A percentile compares a stretch with the other conserved stretches of the same genome.
phyloP scores from a whole-genome alignment of 2,329 filamentous ascomycete genomes.

The Penicillium crustosum region DNA sequence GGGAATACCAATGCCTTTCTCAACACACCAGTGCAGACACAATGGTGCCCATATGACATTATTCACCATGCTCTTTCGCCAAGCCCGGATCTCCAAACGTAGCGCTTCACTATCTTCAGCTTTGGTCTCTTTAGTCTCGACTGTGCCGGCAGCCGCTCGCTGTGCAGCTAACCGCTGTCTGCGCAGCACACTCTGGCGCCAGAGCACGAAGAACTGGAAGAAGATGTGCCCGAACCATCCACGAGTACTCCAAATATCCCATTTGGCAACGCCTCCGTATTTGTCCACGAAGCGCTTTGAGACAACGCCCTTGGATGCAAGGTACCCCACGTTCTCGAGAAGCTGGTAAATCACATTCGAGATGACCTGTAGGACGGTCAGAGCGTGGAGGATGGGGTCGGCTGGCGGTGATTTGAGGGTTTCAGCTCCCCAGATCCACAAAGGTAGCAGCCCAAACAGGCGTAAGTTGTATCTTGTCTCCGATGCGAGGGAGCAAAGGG shows the following conservation, averaged over 20 bases:
- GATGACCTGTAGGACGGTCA: conserved; percentile 68
- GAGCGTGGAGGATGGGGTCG: conserved; percentile 48
- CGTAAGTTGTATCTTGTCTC: conserved; percentile 52
- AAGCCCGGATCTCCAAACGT: conserved; percentile 52
- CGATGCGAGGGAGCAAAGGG: conserved; percentile 50
- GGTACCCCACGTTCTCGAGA: conserved; percentile 79
- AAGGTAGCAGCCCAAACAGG: conserved; percentile 66
- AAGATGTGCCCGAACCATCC: conserved; percentile 79
- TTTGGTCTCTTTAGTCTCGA: conserved; percentile 24
- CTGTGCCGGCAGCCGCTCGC: conserved; percentile 12
- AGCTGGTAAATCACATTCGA: conserved; percentile 70
- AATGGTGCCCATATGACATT: conserved; percentile 78
- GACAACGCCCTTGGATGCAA: conserved; percentile 71
- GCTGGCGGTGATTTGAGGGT: conserved; percentile 48
- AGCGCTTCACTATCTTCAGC: conserved; percentile 33
- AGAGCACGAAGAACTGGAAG: conserved; percentile 70
- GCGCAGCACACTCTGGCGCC: conserved; percentile 44
- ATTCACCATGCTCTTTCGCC: conserved; percentile 61
- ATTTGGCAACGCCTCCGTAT: conserved; percentile 56
- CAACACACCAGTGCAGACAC: conserved; percentile 78
- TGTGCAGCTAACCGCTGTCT: conserved; percentile 29
- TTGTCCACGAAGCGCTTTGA: conserved; percentile 41
- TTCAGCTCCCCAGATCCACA: conserved; percentile 77
- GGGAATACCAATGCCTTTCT: conserved; percentile 60
- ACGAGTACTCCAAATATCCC: conserved; percentile 71